Conservation (phyloP, 768 basidiomycete species). For the Boletales sp. region DNA sequence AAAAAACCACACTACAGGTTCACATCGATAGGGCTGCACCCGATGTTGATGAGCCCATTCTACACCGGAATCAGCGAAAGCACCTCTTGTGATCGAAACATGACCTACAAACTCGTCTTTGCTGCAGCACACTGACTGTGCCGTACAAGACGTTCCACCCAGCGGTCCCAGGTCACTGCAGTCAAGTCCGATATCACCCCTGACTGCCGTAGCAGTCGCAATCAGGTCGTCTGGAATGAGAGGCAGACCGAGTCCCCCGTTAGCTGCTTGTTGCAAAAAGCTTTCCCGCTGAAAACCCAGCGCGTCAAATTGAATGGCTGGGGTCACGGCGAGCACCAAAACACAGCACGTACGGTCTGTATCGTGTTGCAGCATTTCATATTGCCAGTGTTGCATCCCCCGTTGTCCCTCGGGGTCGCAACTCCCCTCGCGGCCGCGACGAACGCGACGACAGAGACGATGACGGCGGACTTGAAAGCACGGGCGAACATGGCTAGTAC, state of each 20-base stretch:
- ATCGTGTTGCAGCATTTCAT: slow-evolving; percentile 8
- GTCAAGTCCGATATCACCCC: slow-evolving; percentile 2
- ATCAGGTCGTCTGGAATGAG: no score
- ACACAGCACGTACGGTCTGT: not conserved
- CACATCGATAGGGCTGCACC: slow-evolving; percentile 15
- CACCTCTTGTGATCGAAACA: no score
- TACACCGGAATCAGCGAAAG: not conserved
- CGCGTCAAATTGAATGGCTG: not conserved
- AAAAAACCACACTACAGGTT: not conserved
- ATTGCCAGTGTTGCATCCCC: slow-evolving; percentile 9
- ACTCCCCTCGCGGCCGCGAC: slow-evolving; percentile 1
- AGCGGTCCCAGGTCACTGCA: not conserved
- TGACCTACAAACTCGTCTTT: not conserved
- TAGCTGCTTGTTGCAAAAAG: not conserved
- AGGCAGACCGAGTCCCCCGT: no score
- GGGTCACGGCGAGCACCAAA: not conserved
- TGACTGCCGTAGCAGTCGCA: not conserved
- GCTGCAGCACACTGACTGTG: slow-evolving; percentile 7
- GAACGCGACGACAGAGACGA: slow-evolving; percentile 7
- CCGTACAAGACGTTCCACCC: no score
- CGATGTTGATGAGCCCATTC: slow-evolving; percentile 9
- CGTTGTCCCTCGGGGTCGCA: not conserved
- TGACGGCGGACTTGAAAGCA: slow-evolving; percentile 8
- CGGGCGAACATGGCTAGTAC: slow-evolving; percentile 10
- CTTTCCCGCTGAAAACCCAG: not conserved